These are phyloP conservation scores for cucumber (Cucumis sativus) DNA, from an alignment of 306 rosid species.

Conservation along the genomic window Cucumber_9930_V3 NC_026657.2:7187001-7187500, in stretches of 20 bases:
- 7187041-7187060: not conserved
- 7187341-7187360: not conserved
- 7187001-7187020: not conserved
- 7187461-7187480: too few relatives aligned
- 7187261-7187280: too few relatives aligned
- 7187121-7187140: not conserved
- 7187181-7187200: not conserved
- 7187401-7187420: not conserved
- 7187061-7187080: not conserved
- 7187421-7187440: too few relatives aligned
- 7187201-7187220: too few relatives aligned
- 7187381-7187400: not conserved
- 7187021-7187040: not conserved
- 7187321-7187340: too few relatives aligned
- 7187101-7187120: not conserved
- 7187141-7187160: not conserved
- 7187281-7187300: too few relatives aligned
- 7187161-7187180: not conserved
- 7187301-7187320: too few relatives aligned
- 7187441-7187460: not conserved
- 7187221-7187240: not conserved
- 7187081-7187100: not conserved
- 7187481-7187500: too few relatives aligned
- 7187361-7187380: not conserved
- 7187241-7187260: not conserved